Percentiles rank a stretch among this genome's conserved stretches.
Conservation (phyloP, 2,329 filamentous ascomycete species). For the Xylaria polymorpha region DNA sequence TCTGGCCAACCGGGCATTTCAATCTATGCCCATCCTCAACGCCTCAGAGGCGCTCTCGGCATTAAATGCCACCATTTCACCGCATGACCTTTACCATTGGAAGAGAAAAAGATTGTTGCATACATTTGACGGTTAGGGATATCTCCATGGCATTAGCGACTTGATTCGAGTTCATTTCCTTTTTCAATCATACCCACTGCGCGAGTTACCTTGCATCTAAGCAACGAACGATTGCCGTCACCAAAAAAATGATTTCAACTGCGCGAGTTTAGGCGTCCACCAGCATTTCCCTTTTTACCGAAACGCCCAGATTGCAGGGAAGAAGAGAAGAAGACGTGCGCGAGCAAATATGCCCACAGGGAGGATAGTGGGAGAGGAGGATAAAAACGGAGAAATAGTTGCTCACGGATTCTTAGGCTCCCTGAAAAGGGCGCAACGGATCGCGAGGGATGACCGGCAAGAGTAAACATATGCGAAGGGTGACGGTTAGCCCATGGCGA, state of each 20-base stretch:
- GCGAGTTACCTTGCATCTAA: constrained; percentile 48
- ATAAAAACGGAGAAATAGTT: constrained; percentile 44
- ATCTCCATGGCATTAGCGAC: constrained; percentile 63
- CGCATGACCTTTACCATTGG: constrained; percentile 53
- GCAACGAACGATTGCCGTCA: constrained; percentile 46
- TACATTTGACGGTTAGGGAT: constrained; percentile 57
- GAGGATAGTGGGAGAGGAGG: constrained; percentile 39
- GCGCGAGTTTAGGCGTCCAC: constrained; percentile 46
- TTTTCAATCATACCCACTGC: constrained; percentile 52
- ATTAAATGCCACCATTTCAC: constrained; percentile 36
- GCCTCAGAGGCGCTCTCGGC: constrained; percentile 23
- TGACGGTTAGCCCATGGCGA: constrained; percentile 19
- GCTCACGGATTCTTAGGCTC: constrained; percentile 28
- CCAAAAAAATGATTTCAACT: constrained; percentile 50
- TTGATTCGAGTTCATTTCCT: constrained; percentile 52
- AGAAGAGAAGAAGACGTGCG: constrained; percentile 41
- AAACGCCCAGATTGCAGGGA: constrained; percentile 47
- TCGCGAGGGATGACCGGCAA: constrained; percentile 30
- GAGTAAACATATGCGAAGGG: constrained; percentile 28
- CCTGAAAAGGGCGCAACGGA: constrained; percentile 29
- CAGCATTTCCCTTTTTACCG: constrained; percentile 41
- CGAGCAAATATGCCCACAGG: constrained; percentile 38
- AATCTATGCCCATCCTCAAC: constrained; percentile 7
- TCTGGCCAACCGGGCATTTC: neutral
- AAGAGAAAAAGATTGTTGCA: constrained; percentile 59